Evolutionary conservation across 306 rosid species (phyloP).

Genomic region (Corylus avellana): DNA sequence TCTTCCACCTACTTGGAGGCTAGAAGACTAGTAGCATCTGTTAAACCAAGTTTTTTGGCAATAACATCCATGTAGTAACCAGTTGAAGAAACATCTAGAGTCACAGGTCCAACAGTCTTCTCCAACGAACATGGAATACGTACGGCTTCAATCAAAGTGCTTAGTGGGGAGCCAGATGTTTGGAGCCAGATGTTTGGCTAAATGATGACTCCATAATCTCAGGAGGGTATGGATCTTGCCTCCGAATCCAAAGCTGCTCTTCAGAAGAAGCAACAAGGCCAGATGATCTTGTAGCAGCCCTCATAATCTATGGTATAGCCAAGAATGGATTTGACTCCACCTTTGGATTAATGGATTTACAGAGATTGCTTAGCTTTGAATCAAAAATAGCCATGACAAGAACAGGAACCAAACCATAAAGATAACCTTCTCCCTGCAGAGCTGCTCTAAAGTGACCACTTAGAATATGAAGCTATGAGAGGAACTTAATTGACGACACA

Average conservation of each 20-base stretch:
- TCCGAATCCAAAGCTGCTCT: constrained; percentile 62
- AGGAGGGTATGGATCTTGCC: constrained; percentile 58
- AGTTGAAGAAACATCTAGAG: constrained; percentile 54
- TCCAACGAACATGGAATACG: constrained; percentile 62
- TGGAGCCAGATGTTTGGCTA: constrained; percentile 26
- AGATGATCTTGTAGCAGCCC: constrained; percentile 53
- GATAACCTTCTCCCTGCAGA: constrained; percentile 65
- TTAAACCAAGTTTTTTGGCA: constrained; percentile 76
- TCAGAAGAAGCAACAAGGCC: constrained; percentile 53
- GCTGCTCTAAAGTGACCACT: constrained; percentile 83
- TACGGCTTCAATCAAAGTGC: constrained; percentile 49
- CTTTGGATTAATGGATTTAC: constrained; percentile 66
- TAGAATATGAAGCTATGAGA: constrained; percentile 65
- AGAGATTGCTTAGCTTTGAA: constrained; percentile 52
- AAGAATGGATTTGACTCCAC: constrained; percentile 75
- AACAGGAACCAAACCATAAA: constrained; percentile 60
- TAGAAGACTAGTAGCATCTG: constrained; percentile 58
- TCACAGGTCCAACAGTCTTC: constrained; percentile 54
- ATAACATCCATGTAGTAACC: constrained; percentile 79
- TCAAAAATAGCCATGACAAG: constrained; percentile 64
- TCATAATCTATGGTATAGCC: constrained; percentile 52
- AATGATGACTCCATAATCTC: constrained; percentile 50
- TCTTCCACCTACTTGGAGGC: constrained; percentile 69
- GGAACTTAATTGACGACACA: constrained; percentile 58
- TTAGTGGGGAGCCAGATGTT: constrained; percentile 33